Base-by-base conservation (phyloP, 1,284 basidiomycete species). In the Melanopsichium pennsylvanicum region DNA sequence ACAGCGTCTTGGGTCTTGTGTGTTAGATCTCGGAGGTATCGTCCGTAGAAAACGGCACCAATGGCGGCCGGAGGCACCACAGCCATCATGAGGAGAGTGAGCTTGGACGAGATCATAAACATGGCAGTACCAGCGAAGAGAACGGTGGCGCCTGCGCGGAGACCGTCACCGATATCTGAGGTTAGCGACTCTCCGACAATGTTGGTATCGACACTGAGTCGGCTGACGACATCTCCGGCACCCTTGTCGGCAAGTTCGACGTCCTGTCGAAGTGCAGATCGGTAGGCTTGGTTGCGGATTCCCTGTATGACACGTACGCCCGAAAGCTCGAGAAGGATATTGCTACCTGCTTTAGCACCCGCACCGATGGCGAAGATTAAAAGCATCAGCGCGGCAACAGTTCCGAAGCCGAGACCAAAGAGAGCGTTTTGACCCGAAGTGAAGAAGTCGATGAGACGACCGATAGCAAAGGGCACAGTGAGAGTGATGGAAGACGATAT, bases 41-140 rank as follows among this genome's bases (percentile, higher is more conserved):
- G 87, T 54, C 95, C 95, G 79, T 97, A 98, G 80, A 93, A 92
- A 15, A 97, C 94, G 38, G 93, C 94, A 64, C 93, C 94, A 54
- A 98, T 86, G 7, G 93, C 95, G 9, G 97, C 89, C 0, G 95
- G 95, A 5, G 95, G 96, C 0, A 98, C 93, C 45, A 97, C 88
- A 18, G 88, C 87, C 61, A 97, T 86, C 95, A 97, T 97, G 59
- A 97, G 85, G 41, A 91, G 81, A 0, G 95, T 97, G 55, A 98
- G 84, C 50, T 89, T 89, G 0, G 92, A 90, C 1, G 93, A 97
- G 62, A 97, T 88, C 83, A 90, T 94, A 74, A 97, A 89, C 95
- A 98, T 98, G 50, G 93, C 92, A 34, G 90, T 91, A 66, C 97
- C 92, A 90, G 76, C 70, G 29, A 71, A 72, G 25, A 71, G 22